These are phyloP conservation scores for Camptophora hylomeconis DNA, from an alignment of 2,329 filamentous ascomycete species.

Conservation along the genomic window DNA sequence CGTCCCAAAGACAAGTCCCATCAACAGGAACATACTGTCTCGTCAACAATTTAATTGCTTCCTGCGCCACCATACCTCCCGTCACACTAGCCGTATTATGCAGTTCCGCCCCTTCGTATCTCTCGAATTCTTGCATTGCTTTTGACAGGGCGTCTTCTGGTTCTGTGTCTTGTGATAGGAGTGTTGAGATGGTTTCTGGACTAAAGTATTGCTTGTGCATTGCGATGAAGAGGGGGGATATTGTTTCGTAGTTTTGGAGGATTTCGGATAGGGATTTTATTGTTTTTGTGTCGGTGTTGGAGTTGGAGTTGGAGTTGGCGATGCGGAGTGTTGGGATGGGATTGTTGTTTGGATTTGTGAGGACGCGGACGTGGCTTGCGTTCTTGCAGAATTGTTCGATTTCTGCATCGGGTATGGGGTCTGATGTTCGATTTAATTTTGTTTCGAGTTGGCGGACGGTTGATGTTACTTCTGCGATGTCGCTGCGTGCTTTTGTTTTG, in stretches of 20 bases:
- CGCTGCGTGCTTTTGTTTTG: conserved; percentile 71
- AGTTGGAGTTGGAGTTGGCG: not conserved
- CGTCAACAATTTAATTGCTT: conserved; percentile 74
- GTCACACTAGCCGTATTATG: conserved; percentile 83
- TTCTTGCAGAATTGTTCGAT: conserved; percentile 93
- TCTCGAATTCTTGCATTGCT: conserved; percentile 53
- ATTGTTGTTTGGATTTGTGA: conserved; percentile 47
- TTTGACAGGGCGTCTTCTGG: conserved; percentile 38
- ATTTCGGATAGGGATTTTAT: conserved; percentile 9
- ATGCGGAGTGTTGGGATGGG: conserved; percentile 11
- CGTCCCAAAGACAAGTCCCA: conserved; percentile 52
- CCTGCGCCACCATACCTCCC: conserved; percentile 91
- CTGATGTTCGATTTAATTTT: conserved; percentile 29
- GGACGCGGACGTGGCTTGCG: conserved; percentile 79
- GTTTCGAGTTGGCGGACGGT: conserved; percentile 46
- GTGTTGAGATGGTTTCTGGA: conserved; percentile 15
- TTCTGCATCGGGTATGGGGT: conserved; percentile 51
- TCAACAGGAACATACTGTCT: conserved; percentile 53
- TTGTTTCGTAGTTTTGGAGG: conserved; percentile 39
- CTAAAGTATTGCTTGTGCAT: conserved; percentile 32
- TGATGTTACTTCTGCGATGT: conserved; percentile 60
- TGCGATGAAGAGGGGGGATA: conserved; percentile 58
- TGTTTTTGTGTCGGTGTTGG: conserved; percentile 12
- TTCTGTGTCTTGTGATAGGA: conserved; percentile 27
- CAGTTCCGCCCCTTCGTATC: conserved; percentile 71